These are phyloP conservation scores for Talaromyces sp. DNA, from an alignment of 2,329 filamentous ascomycete genomes.

Conservation along the genomic window DNA sequence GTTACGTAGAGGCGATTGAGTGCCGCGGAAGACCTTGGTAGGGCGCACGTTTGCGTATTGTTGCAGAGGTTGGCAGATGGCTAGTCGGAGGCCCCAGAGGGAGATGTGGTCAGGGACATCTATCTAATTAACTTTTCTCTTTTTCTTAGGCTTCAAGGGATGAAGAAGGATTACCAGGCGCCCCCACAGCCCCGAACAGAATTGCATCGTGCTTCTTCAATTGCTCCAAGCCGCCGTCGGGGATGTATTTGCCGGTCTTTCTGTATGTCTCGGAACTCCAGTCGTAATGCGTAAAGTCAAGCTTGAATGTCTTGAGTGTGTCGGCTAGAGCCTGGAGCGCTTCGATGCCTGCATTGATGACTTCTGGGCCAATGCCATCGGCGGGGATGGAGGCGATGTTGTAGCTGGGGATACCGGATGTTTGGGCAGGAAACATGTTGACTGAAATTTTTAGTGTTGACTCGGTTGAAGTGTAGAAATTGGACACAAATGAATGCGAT, in stretches of 20 bases:
- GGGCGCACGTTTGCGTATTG: conserved; percentile 60
- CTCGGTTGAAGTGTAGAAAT: background rate
- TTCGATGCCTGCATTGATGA: conserved; percentile 62
- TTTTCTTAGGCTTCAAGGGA: background rate
- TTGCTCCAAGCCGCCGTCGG: conserved; percentile 51
- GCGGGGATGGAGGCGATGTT: conserved; percentile 54
- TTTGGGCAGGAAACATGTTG: conserved; percentile 7
- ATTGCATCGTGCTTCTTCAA: conserved; percentile 55
- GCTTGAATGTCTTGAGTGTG: conserved; percentile 32
- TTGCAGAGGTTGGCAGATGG: conserved; percentile 56
- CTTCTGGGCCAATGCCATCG: conserved; percentile 69
- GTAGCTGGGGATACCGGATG: conserved; percentile 31
- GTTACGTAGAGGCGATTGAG: conserved; percentile 50
- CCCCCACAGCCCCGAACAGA: conserved; percentile 61
- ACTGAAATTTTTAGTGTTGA: background rate
- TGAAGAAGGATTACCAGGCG: conserved; percentile 44
- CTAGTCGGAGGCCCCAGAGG: conserved; percentile 51
- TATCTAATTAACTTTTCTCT: background rate
- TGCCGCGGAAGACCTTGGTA: conserved; percentile 53
- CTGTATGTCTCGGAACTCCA: conserved; percentile 52
- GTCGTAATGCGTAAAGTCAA: conserved; percentile 32
- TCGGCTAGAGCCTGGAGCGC: conserved; percentile 53
- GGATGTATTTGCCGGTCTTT: conserved; percentile 55
- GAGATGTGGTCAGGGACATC: conserved; percentile 20
- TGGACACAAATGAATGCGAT: background rate